Evolutionary conservation across 805 yeast genomes (phyloP).

Genomic region (Alloascoidea africana): DNA sequence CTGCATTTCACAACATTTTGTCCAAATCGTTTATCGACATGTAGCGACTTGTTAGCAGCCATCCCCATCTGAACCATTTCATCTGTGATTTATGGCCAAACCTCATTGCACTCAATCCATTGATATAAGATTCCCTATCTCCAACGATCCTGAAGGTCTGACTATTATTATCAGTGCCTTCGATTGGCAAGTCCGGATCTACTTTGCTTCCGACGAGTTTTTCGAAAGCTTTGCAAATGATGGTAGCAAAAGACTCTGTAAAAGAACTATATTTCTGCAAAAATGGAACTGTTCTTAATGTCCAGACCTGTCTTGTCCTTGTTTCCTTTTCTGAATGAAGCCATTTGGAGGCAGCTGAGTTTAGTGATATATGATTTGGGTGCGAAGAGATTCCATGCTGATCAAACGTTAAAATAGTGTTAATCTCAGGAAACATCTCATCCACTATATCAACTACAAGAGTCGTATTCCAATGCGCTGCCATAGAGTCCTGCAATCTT

Average conservation of each 20-base stretch:
- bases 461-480: constrained; percentile 40
- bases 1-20: no score
- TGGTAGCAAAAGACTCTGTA: constrained; percentile 17
- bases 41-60: constrained; percentile 69
- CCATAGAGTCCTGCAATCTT: constrained; percentile 55
- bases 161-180: constrained; percentile 5
- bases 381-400: constrained; percentile 70
- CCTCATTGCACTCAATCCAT: constrained; percentile 70
- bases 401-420: constrained; percentile 65
- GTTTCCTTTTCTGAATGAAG: constrained; percentile 1
- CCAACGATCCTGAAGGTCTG: no score
- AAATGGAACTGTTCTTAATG: constrained; percentile 18
- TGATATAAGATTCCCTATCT: no score
- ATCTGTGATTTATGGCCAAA: constrained; percentile 78
- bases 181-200: constrained; percentile 6
- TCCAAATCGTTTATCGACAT: constrained; percentile 57
- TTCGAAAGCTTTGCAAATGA: constrained; percentile 7
- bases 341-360: constrained; percentile 26
- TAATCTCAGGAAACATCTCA: no score
- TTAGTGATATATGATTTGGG: constrained; percentile 66
- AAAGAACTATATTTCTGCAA: constrained; percentile 19
- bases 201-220: constrained; percentile 5
- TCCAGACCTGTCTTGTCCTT: constrained; percentile 11
- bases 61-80: constrained; percentile 89
- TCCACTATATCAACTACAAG: constrained; percentile 18